Evolutionary conservation across 305 asterid genomes (phyloP).

Genomic region (Solanum hybrid): DNA sequence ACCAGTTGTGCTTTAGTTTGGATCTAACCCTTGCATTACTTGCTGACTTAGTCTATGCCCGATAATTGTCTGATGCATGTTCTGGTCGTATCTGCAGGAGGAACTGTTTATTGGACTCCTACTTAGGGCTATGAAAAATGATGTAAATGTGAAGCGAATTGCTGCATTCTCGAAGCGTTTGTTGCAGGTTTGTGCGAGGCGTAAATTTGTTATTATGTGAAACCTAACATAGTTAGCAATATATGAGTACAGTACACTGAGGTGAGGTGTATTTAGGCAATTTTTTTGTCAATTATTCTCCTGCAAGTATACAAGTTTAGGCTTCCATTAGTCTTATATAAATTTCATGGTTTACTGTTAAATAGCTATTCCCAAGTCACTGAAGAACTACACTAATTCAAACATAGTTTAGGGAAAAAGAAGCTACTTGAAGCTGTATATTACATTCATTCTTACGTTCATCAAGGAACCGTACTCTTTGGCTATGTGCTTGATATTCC

Average conservation of each 20-base stretch:
- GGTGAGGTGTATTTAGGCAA: background rate
- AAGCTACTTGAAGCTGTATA: background rate
- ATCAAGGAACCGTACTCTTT: background rate
- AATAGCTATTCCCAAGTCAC: background rate
- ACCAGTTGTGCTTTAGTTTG: background rate
- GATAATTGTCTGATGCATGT: background rate
- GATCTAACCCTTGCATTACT: background rate
- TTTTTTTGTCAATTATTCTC: background rate
- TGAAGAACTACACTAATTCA: background rate
- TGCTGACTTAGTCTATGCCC: background rate
- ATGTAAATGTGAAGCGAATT: conserved; percentile 70
- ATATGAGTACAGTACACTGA: background rate
- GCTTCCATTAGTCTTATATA: background rate
- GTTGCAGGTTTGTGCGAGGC: conserved; percentile 55
- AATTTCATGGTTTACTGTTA: background rate
- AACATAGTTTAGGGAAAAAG: background rate
- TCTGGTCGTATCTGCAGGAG: conserved; percentile 42
- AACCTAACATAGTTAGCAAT: background rate
- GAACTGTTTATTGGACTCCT: conserved; percentile 81
- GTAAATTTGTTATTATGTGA: background rate
- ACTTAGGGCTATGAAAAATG: conserved; percentile 89
- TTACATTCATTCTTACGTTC: background rate
- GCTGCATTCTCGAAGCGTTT: conserved; percentile 92
- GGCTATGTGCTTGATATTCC: background rate
- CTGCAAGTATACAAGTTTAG: background rate